Evolutionary conservation across 805 yeast genomes (phyloP), one percentile per base, ranked within the genome.

Genomic region (fission yeast (Schizosaccharomyces pombe)): DNA sequence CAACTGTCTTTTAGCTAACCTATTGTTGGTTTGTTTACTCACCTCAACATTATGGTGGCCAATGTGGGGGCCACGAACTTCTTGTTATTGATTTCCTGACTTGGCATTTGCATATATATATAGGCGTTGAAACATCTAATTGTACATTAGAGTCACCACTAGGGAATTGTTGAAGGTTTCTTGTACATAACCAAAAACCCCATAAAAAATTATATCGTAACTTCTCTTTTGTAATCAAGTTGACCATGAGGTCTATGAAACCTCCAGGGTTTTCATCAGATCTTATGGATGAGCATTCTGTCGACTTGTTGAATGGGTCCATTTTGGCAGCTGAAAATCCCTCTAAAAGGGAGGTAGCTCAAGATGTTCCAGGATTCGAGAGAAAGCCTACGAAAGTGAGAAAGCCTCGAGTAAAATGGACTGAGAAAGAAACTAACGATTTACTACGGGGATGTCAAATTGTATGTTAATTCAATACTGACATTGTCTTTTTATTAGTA

Each of bases 361-460:
- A 37, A 11, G 43, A 24, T 37, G 43, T 37, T 11, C 43, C 43
- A 37, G 22, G 43, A 37, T n/a, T n/a, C n/a, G 43, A 6, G 14
- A 19, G 43, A 14, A 37, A 37, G 43, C 24, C 6, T 37, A 37
- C 43, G 3, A 37, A 37, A 37, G 30, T 37, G 53, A 58, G 62
- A 16, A 60, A 60, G 52, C 55, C 61, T 5, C 58, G 62, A 24
- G 60, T 60, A 26, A 60, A 57, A 47, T 70, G 74, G 74, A 64
- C 72, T 30, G 71, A 68, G 49, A 66, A 64, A 54, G 74, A 70
- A 59, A 70, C 74, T 4, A 63, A 64, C 22, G 64, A 68, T 56
- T 63, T 70, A 5, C 62, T 71, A 63, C 68, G 68, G 47, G 74
- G 74, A 43, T 71, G 74, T 60, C 64, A 63, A 55, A 62, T 62